Evolutionary conservation across 768 basidiomycete genomes (phyloP), one percentile per base, ranked within the genome.

Genomic region (Boletus tomentosulus): DNA sequence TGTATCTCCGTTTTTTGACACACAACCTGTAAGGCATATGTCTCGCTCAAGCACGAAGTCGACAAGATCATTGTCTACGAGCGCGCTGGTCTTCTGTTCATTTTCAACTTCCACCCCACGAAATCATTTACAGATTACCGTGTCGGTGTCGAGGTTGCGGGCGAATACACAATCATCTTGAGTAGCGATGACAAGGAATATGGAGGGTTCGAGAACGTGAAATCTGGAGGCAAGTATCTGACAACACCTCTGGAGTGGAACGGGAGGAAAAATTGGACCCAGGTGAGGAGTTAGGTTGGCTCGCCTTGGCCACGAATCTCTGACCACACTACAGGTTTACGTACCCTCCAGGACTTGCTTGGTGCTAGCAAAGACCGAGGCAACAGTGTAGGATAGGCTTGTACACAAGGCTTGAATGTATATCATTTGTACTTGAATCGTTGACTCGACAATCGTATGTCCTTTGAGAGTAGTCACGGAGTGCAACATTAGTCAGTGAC

Each of bases 51-150:
- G 75, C 78, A 98, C 67, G 93, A 98, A 71, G 70, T 56, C 10
- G 97, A 98, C 79, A 98, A 98, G 74, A 80, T 96, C 57, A 76
- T 98, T 64, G 93, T 90, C 6, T 98, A 84, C 67, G 97, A 99
- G 76, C 88, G 97, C 48, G 94, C 89, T 19, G 89, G 92, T 31
- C 78, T 98, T 41, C 73, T 99, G 43, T 99, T 98, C 76, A 78
- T 98, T 62, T 98, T 97, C 82, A 98, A 99, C 74, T 96, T 98
- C 80, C 86, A 98, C 75, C 86, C 92, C 6, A 83, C 80, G n/a
- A 71, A 89, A 38, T 96, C 93, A 55, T 99, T 85, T 75, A 83
- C 85, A 43, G 93, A 98, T 71, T 99, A 98, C 72, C 85, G 94
- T 45, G 86, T 98, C 48, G 97, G 97, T 6, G 83, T 96, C 22